Conservation (phyloP, 139 green algal species). For the Edaphochlamys debaryana region DNA sequence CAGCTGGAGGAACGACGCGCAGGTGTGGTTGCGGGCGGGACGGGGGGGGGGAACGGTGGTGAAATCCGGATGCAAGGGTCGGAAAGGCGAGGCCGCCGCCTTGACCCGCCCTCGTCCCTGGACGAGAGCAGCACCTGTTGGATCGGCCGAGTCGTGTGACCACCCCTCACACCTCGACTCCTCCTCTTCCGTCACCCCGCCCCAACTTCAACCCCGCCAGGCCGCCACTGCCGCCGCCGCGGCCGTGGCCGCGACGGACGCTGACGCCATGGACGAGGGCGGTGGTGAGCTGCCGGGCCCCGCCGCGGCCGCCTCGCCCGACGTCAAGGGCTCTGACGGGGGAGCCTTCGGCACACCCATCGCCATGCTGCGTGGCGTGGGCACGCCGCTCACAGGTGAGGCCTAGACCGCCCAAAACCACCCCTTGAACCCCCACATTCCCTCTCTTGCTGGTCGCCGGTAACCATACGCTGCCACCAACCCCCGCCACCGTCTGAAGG, state of each 20-base stretch:
- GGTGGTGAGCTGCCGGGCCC: not conserved
- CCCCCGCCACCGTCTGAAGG: too few relatives aligned
- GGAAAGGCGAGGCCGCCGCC: too few relatives aligned
- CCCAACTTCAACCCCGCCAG: too few relatives aligned
- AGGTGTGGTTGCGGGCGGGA: slow-evolving; percentile 1
- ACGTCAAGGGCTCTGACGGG: not conserved
- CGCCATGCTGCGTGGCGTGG: slow-evolving; percentile 4
- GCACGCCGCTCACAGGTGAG: not conserved
- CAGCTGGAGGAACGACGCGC: slow-evolving; percentile 6
- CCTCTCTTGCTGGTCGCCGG: not conserved
- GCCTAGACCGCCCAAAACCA: not conserved
- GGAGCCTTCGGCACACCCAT: slow-evolving; percentile 18
- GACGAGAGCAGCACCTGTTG: too few relatives aligned
- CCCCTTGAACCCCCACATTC: not conserved
- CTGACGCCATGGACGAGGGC: not conserved
- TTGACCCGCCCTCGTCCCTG: too few relatives aligned
- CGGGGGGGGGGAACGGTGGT: too few relatives aligned
- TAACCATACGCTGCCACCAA: too few relatives aligned
- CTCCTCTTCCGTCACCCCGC: too few relatives aligned
- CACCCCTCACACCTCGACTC: too few relatives aligned
- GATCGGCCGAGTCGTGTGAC: too few relatives aligned
- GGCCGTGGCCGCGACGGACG: not conserved
- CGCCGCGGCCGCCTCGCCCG: not conserved
- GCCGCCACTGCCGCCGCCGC: not conserved
- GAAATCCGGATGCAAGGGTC: too few relatives aligned